Evolutionary conservation across 148 eudicot species (phyloP).

Genomic region (Cornus kousa): DNA sequence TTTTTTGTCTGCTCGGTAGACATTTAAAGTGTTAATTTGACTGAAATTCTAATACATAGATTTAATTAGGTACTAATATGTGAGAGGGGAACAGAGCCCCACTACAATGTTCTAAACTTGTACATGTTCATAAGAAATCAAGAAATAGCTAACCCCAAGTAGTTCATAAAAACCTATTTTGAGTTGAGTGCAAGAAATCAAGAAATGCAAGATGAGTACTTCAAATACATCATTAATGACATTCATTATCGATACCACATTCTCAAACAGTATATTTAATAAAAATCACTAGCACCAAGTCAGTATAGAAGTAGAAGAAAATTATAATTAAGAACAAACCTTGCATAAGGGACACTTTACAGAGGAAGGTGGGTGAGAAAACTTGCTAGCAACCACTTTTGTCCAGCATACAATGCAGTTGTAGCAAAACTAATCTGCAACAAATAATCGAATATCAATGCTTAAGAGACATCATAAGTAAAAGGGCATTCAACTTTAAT

Average conservation of each 20-base stretch:
- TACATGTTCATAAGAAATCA: not conserved
- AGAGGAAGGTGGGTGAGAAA: slow-evolving; percentile 40
- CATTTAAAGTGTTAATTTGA: slow-evolving; percentile 7
- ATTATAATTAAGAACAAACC: slow-evolving; percentile 32
- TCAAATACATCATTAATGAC: not conserved
- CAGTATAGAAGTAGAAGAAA: not conserved
- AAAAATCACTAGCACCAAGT: not conserved
- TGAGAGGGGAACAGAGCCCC: no score
- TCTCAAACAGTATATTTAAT: not conserved
- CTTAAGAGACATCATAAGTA: not conserved
- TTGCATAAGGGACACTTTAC: slow-evolving; percentile 86
- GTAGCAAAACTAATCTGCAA: slow-evolving; percentile 78
- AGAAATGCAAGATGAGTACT: slow-evolving; percentile 5
- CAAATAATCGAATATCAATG: not conserved
- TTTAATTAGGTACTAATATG: not conserved
- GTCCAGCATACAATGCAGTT: slow-evolving; percentile 76
- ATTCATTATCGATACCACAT: not conserved
- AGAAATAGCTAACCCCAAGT: no score
- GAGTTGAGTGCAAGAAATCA: no score
- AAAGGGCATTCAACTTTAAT: no score
- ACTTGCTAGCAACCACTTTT: slow-evolving; percentile 53
- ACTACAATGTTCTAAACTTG: no score
- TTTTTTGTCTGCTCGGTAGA: slow-evolving; percentile 54
- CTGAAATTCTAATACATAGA: not conserved
- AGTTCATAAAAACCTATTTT: no score